Percentiles rank a stretch among this genome's conserved stretches.
Conservation (phyloP, 2,329 filamentous ascomycete species). For the Akanthomyces muscarius region DNA sequence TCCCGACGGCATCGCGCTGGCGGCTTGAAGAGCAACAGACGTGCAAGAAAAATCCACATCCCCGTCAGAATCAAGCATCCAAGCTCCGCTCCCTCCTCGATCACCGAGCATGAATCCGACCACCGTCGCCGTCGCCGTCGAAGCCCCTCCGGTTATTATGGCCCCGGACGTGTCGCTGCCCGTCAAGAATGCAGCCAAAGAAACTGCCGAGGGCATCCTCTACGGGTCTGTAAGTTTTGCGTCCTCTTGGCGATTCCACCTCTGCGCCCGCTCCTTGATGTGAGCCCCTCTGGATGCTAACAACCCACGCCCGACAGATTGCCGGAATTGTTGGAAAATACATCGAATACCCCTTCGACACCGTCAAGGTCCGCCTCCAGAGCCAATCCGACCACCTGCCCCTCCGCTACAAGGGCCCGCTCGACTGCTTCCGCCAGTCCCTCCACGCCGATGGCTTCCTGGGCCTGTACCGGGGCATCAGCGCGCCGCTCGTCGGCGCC, state of each 20-base stretch:
- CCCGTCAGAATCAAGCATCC: background rate
- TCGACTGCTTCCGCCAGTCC: slow-evolving; percentile 92
- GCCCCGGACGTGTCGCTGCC: slow-evolving; percentile 28
- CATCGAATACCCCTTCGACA: slow-evolving; percentile 98
- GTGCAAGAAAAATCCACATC: slow-evolving; percentile 4
- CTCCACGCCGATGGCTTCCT: slow-evolving; percentile 72
- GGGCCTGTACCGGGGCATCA: slow-evolving; percentile 88
- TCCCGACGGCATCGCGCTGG: slow-evolving; percentile 13
- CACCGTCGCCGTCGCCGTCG: slow-evolving; percentile 16
- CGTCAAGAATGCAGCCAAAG: slow-evolving; percentile 44
- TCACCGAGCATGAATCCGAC: slow-evolving; percentile 21
- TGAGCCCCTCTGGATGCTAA: slow-evolving; percentile 1
- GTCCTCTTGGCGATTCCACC: background rate
- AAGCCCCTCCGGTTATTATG: slow-evolving; percentile 18
- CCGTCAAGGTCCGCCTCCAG: slow-evolving; percentile 93
- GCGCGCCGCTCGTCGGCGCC: slow-evolving; percentile 82
- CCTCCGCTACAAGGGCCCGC: slow-evolving; percentile 74
- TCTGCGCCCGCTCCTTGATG: background rate
- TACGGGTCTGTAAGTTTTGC: slow-evolving; percentile 73
- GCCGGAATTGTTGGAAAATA: slow-evolving; percentile 90
- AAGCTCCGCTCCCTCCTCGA: slow-evolving; percentile 18
- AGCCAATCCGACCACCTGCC: slow-evolving; percentile 86
- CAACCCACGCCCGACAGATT: slow-evolving; percentile 41
- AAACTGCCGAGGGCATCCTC: slow-evolving; percentile 78
- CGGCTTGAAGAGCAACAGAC: background rate